Conservation (phyloP, 306 rosid genomes). For the barrel medic (Medicago truncatula) region MtrunA17r5.0-ANR NC_053049.1:10780001-10780500, state of each 20-base stretch:
- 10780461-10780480: conserved; percentile 97
- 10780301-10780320: neutral
- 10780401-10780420: conserved; percentile 90
- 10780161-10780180: conserved; percentile 89
- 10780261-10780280: neutral
- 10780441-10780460: conserved; percentile 89
- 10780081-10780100: conserved; percentile 90
- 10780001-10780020: conserved; percentile 69
- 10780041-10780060: conserved; percentile 98
- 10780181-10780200: conserved; percentile 79
- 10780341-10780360: neutral
- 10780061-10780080: conserved; percentile 86
- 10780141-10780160: conserved; percentile 88
- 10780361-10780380: conserved; percentile 70
- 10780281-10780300: conserved; percentile 18
- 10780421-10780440: conserved; percentile 93
- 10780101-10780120: conserved; percentile 88
- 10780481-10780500: conserved; percentile 95
- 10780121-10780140: conserved; percentile 75
- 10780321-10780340: conserved; percentile 5
- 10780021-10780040: conserved; percentile 98
- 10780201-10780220: conserved; percentile 66
- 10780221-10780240: neutral
- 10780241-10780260: neutral
- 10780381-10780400: conserved; percentile 87